Conservation (phyloP, 2,329 filamentous ascomycete species). For the Coleophoma eucalyptorum region DNA sequence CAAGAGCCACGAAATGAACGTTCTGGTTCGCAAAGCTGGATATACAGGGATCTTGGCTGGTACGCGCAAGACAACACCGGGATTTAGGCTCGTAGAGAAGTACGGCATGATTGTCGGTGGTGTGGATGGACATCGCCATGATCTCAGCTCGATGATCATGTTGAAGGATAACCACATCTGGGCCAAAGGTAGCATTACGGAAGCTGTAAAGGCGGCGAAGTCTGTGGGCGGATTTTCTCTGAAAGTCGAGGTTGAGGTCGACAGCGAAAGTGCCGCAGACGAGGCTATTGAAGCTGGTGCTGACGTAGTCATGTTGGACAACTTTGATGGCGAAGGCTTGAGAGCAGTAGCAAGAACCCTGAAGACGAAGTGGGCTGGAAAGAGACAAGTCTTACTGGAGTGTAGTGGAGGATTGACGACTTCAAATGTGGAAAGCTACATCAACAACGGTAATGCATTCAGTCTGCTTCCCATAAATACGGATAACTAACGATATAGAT, state of each 20-base stretch:
- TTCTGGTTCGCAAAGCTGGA: constrained; percentile 58
- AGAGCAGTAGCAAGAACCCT: constrained; percentile 69
- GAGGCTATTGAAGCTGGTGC: constrained; percentile 88
- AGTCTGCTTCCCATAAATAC: neutral
- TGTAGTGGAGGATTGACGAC: constrained; percentile 86
- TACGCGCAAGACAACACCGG: constrained; percentile 94
- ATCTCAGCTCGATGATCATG: constrained; percentile 95
- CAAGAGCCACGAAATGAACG: constrained; percentile 52
- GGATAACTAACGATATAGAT: constrained; percentile 45
- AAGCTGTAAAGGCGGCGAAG: constrained; percentile 81
- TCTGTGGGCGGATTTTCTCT: constrained; percentile 82
- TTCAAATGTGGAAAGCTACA: constrained; percentile 78
- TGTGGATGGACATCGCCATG: constrained; percentile 86
- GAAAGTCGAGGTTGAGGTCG: constrained; percentile 96
- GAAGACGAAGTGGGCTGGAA: constrained; percentile 76
- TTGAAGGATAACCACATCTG: constrained; percentile 99
- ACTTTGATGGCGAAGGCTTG: constrained; percentile 80
- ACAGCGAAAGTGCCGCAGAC: constrained; percentile 81
- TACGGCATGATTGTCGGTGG: constrained; percentile 96
- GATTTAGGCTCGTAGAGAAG: constrained; percentile 93
- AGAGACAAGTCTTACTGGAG: constrained; percentile 76
- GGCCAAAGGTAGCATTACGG: constrained; percentile 81
- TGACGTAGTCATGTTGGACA: constrained; percentile 96
- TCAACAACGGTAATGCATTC: constrained; percentile 60
- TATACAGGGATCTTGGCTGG: constrained; percentile 86